phyloP scores from a whole-genome alignment of 2,329 filamentous ascomycete genomes.

The Coniochaeta sp. region DNA sequence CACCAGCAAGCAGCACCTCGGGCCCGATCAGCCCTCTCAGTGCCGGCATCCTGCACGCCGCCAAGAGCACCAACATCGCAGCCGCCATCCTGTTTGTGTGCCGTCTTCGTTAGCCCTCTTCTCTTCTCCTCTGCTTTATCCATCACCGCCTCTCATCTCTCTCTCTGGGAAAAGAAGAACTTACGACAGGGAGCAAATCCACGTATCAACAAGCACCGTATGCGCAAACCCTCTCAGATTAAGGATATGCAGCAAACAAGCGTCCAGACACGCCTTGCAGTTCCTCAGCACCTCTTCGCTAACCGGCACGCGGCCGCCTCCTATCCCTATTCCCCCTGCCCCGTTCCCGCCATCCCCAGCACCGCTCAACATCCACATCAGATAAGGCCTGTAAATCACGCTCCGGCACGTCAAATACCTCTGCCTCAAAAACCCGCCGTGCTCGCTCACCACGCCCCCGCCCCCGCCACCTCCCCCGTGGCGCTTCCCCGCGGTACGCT shows the following conservation, averaged over 20 bases:
- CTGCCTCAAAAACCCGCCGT: slow-evolving; percentile 41
- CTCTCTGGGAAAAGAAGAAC: slow-evolving; percentile 15
- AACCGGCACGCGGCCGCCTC: slow-evolving; percentile 1
- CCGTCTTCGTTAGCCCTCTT: too few species aligned
- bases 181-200: slow-evolving; percentile 48
- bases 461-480: slow-evolving; percentile 13
- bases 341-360: slow-evolving; percentile 18
- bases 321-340: slow-evolving; percentile 14
- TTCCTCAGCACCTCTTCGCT: slow-evolving; percentile 29
- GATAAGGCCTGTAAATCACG: slow-evolving; percentile 45
- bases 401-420: slow-evolving; percentile 44
- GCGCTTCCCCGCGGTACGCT: slow-evolving; percentile 6
- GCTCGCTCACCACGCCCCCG: slow-evolving; percentile 25
- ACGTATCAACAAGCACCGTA: slow-evolving; percentile 45
- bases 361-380: slow-evolving; percentile 41
- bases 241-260: slow-evolving; percentile 39
- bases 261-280: slow-evolving; percentile 38
- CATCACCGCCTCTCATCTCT: too few species aligned
- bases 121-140: too few species aligned
- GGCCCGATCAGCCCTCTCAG: slow-evolving; percentile 29
- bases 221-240: slow-evolving; percentile 40
- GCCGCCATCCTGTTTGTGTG: slow-evolving; percentile 41
- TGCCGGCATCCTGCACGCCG: slow-evolving; percentile 31
- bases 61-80: slow-evolving; percentile 40
- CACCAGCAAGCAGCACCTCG: slow-evolving; percentile 30